A percentile compares a stretch with the other conserved stretches of the same genome.
phyloP scores from a whole-genome alignment of 305 asterid species.

The Plantago coronopus region DNA sequence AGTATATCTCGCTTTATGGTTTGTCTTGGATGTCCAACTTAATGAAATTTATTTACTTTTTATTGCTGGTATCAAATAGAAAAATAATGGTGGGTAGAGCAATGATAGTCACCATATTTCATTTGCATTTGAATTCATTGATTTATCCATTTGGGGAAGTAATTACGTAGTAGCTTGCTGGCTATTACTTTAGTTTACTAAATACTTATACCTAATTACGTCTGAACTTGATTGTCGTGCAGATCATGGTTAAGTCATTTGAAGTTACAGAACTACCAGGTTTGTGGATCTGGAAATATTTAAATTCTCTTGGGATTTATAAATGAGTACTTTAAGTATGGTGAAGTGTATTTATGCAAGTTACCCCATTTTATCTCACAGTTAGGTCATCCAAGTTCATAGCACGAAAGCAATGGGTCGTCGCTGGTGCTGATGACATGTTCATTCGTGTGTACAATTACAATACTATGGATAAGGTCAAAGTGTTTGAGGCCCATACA shows the following conservation, averaged over 20 bases:
- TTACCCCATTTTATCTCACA: conserved; percentile 27
- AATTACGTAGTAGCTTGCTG: not conserved
- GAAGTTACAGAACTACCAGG: conserved; percentile 97
- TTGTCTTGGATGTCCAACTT: too few species aligned
- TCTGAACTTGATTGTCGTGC: conserved; percentile 38
- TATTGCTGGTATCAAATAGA: too few species aligned
- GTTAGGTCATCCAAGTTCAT: conserved; percentile 69
- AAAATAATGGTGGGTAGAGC: too few species aligned
- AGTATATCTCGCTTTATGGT: not conserved
- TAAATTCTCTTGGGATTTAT: conserved; percentile 20
- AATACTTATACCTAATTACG: conserved; percentile 9
- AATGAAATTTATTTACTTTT: not conserved
- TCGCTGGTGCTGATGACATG: conserved; percentile 64
- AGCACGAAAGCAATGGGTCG: conserved; percentile 57
- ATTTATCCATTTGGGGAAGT: conserved; percentile 14
- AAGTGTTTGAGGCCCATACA: conserved; percentile 60
- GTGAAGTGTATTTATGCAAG: conserved; percentile 20
- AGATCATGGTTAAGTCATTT: conserved; percentile 88
- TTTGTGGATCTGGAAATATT: conserved; percentile 29
- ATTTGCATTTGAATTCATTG: not conserved
- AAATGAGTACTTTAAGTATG: conserved; percentile 14
- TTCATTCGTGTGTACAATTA: conserved; percentile 60
- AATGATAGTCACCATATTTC: too few species aligned
- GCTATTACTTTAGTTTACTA: conserved; percentile 9
- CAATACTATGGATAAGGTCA: conserved; percentile 58